Evolutionary conservation across 805 yeast genomes (phyloP).

Genomic region (Candida vartiovaarae): DNA sequence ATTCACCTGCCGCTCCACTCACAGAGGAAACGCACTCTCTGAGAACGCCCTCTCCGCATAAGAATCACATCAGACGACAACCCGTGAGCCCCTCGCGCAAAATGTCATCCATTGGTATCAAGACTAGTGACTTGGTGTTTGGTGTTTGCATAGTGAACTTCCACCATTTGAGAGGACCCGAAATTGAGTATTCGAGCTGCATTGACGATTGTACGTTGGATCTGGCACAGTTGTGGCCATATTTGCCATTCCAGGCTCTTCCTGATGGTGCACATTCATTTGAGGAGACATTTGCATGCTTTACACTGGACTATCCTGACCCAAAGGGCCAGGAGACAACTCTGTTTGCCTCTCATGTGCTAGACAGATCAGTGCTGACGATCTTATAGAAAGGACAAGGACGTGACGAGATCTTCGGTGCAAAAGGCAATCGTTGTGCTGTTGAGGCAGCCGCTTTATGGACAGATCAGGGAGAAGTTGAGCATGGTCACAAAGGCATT

Average conservation of each 20-base stretch:
- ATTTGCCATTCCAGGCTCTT: slow-evolving; percentile 86
- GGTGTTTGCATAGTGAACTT: slow-evolving; percentile 90
- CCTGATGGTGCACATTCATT: slow-evolving; percentile 95
- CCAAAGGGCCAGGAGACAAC: slow-evolving; percentile 35
- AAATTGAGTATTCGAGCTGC: slow-evolving; percentile 76
- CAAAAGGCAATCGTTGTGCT: slow-evolving; percentile 89
- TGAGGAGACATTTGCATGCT: slow-evolving; percentile 89
- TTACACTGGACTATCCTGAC: slow-evolving; percentile 60
- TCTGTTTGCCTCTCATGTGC: slow-evolving; percentile 94
- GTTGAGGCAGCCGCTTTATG: slow-evolving; percentile 80
- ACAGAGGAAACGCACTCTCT: background rate
- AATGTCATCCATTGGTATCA: slow-evolving; percentile 15
- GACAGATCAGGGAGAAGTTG: slow-evolving; percentile 82
- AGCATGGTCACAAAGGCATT: slow-evolving; percentile 84
- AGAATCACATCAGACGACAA: background rate
- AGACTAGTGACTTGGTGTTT: slow-evolving; percentile 40
- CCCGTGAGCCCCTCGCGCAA: slow-evolving; percentile 8
- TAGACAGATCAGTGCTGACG: slow-evolving; percentile 65
- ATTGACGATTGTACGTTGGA: slow-evolving; percentile 24
- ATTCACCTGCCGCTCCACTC: background rate
- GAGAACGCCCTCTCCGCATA: no score
- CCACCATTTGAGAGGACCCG: slow-evolving; percentile 92
- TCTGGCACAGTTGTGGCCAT: slow-evolving; percentile 59
- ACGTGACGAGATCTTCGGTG: slow-evolving; percentile 77
- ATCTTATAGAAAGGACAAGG: slow-evolving; percentile 50